A percentile compares a stretch with the other conserved stretches of the same genome.
phyloP scores from a whole-genome alignment of 768 basidiomycete species.

The Dacryopinax spathularia region DNA sequence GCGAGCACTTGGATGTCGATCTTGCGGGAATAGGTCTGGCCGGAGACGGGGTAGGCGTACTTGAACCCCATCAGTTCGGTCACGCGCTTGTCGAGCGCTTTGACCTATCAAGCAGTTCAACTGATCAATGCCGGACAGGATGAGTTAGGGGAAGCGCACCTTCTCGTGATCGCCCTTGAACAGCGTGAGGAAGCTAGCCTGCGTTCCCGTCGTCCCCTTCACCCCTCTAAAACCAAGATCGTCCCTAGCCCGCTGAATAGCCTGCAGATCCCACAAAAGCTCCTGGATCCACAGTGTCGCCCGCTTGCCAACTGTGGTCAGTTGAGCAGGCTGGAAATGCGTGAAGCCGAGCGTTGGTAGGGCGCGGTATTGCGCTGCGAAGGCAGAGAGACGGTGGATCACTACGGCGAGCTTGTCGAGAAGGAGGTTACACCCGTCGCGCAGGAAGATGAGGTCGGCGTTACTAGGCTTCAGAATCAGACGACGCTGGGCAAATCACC shows the following conservation, averaged over 20 bases:
- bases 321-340: slow-evolving; percentile 96
- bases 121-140: background rate
- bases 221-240: slow-evolving; percentile 96
- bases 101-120: slow-evolving; percentile 45
- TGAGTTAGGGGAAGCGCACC: slow-evolving; percentile 25
- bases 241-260: slow-evolving; percentile 73
- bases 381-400: slow-evolving; percentile 73
- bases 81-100: slow-evolving; percentile 74
- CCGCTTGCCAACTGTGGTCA: slow-evolving; percentile 95
- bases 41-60: slow-evolving; percentile 94
- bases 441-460: slow-evolving; percentile 94
- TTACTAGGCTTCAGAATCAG: slow-evolving; percentile 43
- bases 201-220: slow-evolving; percentile 98
- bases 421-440: slow-evolving; percentile 68
- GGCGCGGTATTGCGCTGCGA: slow-evolving; percentile 72
- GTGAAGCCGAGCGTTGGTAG: slow-evolving; percentile 95
- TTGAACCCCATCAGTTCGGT: slow-evolving; percentile 84
- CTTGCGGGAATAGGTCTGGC: slow-evolving; percentile 97
- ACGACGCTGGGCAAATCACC: background rate
- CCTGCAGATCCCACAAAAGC: slow-evolving; percentile 89
- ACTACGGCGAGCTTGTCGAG: slow-evolving; percentile 78
- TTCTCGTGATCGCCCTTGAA: slow-evolving; percentile 94
- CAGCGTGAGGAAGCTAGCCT: slow-evolving; percentile 84
- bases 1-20: slow-evolving; percentile 88
- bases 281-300: slow-evolving; percentile 98